Conservation (phyloP, 2,329 filamentous ascomycete genomes). For the Claviceps quebecensis region DNA sequence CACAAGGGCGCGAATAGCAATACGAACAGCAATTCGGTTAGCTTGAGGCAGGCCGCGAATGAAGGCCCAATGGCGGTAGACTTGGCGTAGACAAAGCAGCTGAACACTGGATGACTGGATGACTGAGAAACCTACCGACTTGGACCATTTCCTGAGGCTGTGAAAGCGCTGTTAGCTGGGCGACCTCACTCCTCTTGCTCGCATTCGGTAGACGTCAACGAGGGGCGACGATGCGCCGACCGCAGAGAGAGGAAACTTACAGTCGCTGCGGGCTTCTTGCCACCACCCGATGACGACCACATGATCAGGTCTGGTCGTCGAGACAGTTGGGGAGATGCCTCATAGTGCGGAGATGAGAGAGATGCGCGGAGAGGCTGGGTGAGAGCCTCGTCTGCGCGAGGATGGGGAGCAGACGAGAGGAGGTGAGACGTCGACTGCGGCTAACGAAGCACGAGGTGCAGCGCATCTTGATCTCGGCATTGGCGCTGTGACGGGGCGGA, state of each 20-base stretch:
- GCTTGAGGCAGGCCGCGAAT: background rate
- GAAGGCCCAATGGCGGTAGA: background rate
- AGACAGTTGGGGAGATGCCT: constrained; percentile 12
- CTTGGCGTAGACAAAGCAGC: background rate
- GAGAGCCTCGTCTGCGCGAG: constrained; percentile 9
- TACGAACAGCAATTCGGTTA: constrained; percentile 7
- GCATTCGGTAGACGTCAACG: background rate
- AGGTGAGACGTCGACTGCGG: background rate
- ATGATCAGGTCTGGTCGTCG: constrained; percentile 28
- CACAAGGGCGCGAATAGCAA: constrained; percentile 5
- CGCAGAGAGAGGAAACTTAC: constrained; percentile 30
- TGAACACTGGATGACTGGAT: background rate
- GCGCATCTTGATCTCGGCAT: background rate
- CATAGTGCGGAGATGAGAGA: constrained; percentile 16
- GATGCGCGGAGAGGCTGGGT: constrained; percentile 12
- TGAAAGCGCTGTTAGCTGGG: constrained; percentile 22
- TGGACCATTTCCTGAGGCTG: constrained; percentile 89
- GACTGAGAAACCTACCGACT: constrained; percentile 57
- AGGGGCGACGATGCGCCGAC: background rate
- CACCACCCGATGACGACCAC: constrained; percentile 51
- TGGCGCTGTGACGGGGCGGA: background rate
- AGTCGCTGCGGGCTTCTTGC: constrained; percentile 60
- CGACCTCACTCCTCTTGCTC: background rate
- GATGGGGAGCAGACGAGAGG: background rate
- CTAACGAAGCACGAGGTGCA: background rate